Evolutionary conservation across 139 green algal genomes (phyloP).

Genomic region (Tetraselmis chui): DNA sequence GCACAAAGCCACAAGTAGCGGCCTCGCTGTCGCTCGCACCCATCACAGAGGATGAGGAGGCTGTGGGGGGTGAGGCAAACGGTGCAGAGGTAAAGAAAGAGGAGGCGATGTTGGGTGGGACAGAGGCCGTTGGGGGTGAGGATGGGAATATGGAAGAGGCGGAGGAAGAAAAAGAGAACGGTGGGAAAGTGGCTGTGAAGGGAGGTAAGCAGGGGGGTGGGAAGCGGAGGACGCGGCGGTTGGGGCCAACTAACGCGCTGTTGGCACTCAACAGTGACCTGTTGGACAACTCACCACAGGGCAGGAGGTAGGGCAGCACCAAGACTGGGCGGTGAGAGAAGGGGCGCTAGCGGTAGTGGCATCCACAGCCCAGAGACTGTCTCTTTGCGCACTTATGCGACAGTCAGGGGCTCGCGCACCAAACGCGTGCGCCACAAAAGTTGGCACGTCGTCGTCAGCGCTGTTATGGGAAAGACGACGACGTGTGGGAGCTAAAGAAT

Average conservation of each 20-base stretch:
- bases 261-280: background rate
- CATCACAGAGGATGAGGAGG: background rate
- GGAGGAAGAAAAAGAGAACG: background rate
- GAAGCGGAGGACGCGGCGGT: background rate
- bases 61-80: background rate
- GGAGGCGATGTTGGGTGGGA: background rate
- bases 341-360: no score
- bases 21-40: background rate
- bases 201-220: background rate
- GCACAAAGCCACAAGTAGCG: no score
- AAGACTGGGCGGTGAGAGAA: no score
- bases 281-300: background rate
- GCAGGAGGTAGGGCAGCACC: no score
- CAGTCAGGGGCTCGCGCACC: no score
- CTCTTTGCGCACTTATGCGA: no score
- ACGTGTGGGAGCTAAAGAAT: no score
- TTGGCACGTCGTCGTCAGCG: no score
- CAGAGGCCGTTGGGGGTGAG: background rate
- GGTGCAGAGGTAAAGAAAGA: background rate
- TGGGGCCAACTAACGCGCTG: background rate
- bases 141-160: background rate
- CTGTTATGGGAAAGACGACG: no score
- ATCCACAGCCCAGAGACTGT: no score
- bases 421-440: no score
- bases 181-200: no score